phyloP scores from a whole-genome alignment of 2,329 filamentous ascomycete species.

The Claviceps purpurea region DNA sequence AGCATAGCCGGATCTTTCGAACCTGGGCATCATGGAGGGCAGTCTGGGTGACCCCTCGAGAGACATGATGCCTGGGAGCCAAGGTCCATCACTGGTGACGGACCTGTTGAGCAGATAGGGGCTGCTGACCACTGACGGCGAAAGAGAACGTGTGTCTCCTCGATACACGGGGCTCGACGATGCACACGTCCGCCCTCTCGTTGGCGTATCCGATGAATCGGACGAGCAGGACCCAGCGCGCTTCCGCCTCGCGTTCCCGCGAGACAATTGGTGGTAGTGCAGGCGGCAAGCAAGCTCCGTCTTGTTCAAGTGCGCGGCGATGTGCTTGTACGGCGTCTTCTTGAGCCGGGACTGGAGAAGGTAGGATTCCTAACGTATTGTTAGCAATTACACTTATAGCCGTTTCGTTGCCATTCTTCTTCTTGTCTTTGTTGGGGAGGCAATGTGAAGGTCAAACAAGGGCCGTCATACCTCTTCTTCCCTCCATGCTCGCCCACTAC shows the following conservation, averaged over 20 bases:
- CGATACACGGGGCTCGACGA: slow-evolving; percentile 39
- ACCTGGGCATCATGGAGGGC: slow-evolving; percentile 54
- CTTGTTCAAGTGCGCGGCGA: slow-evolving; percentile 73
- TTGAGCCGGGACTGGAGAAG: slow-evolving; percentile 72
- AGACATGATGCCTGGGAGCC: slow-evolving; percentile 40
- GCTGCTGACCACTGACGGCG: slow-evolving; percentile 31
- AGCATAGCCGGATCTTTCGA: slow-evolving; percentile 35
- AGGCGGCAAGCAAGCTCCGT: slow-evolving; percentile 78
- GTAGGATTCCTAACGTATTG: slow-evolving; percentile 55
- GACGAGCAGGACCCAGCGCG: slow-evolving; percentile 59
- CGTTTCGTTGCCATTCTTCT: no score
- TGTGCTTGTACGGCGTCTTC: slow-evolving; percentile 87
- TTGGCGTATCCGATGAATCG: slow-evolving; percentile 41
- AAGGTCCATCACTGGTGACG: slow-evolving; percentile 33
- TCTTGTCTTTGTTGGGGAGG: no score
- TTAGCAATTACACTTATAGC: background rate
- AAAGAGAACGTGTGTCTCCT: slow-evolving; percentile 32
- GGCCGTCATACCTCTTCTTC: slow-evolving; percentile 58
- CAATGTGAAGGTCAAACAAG: background rate
- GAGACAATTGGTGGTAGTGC: slow-evolving; percentile 76
- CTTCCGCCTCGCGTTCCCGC: slow-evolving; percentile 69
- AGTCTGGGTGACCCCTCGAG: slow-evolving; percentile 32
- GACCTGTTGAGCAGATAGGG: slow-evolving; percentile 30
- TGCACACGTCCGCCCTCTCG: slow-evolving; percentile 29
- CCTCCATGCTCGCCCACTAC: slow-evolving; percentile 70